These are phyloP conservation scores for Hemisphaericaspora xylanilytica DNA, from an alignment of 1,139 yeast species.

Conservation along the genomic window DNA sequence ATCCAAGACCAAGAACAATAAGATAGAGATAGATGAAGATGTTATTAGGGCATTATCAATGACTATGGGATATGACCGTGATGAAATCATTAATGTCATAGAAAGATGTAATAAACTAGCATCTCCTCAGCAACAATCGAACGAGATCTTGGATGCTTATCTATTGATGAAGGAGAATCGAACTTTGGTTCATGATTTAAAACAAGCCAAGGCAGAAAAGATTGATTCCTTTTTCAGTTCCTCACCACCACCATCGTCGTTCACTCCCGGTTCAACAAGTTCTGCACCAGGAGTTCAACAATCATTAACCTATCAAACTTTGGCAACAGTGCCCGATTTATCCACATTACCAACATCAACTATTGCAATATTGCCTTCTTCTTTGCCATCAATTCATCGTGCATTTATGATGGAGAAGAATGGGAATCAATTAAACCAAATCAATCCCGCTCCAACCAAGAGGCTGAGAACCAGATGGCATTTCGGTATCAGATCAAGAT, in stretches of 20 bases:
- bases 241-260: slow-evolving; percentile 46
- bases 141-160: slow-evolving; percentile 91
- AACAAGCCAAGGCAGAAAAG: slow-evolving; percentile 50
- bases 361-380: slow-evolving; percentile 89
- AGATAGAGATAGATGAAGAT: slow-evolving; percentile 66
- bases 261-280: slow-evolving; percentile 28
- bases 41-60: slow-evolving; percentile 74
- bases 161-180: slow-evolving; percentile 83
- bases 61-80: slow-evolving; percentile 92
- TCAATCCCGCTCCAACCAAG: slow-evolving; percentile 74
- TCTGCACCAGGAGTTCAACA: slow-evolving; percentile 46
- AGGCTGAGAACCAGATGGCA: slow-evolving; percentile 97
- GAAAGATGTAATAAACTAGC: slow-evolving; percentile 43
- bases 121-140: slow-evolving; percentile 36
- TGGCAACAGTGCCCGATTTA: slow-evolving; percentile 50
- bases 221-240: slow-evolving; percentile 51
- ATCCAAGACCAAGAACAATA: slow-evolving; percentile 39
- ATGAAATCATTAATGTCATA: slow-evolving; percentile 79
- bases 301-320: slow-evolving; percentile 49
- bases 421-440: slow-evolving; percentile 52
- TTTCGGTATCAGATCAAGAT: slow-evolving; percentile 93
- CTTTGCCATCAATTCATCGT: slow-evolving; percentile 89
- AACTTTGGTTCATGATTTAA: slow-evolving; percentile 62
- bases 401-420: slow-evolving; percentile 79
- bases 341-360: slow-evolving; percentile 59